Evolutionary conservation across 2,329 filamentous ascomycete genomes (phyloP), one percentile per base, ranked within the genome.

Genomic region (Blastomyces emzantsi): DNA sequence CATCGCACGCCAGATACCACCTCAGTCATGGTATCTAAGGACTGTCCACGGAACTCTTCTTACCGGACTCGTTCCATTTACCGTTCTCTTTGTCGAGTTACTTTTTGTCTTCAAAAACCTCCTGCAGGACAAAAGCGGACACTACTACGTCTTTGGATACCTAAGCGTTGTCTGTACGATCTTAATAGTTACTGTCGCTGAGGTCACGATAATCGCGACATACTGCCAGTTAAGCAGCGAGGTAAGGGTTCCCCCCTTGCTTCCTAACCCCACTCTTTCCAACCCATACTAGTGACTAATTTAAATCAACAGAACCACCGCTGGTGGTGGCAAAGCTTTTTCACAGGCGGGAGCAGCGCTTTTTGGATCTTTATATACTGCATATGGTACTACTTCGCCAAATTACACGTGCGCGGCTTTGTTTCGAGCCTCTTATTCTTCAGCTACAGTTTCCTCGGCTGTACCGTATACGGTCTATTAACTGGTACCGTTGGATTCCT

Each of bases 301-400:
- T 5, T 7, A n/a, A 11, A 67, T 67, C 68, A 61, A 70, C 69
- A 85, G 82, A 92, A 95, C 75, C 88, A 94, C 76, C 84, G 90
- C 73, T 96, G 91, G 91, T 94, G 90, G 90, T 95, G 90, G 90
- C 89, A 90, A 74, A 90, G 88, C 61, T 94, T 96, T 78, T 77
- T 90, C 59, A 84, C 92, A 9, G 91, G 91, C 55, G 88, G 87
- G 58, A 85, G 87, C 69, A 90, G 87, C 69, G 85, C 88, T 7
- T 75, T 90, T 65, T 96, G 90, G 90, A 85, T 96, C 47, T 94
- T 93, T 73, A 73, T 85, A 47, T 95, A 94, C 78, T 90, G 89
- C 73, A 79, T 87, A 60, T 96, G 90, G 87, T 95, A 93, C 78
- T 95, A 90, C 76, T 82, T 86, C 69, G 86, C 85, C 67, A 90